A percentile compares a stretch with the other conserved stretches of the same genome.
These are phyloP conservation scores for Fomitopsis palustris DNA, from an alignment of 1,284 basidiomycete genomes.

Conservation along the genomic window DNA sequence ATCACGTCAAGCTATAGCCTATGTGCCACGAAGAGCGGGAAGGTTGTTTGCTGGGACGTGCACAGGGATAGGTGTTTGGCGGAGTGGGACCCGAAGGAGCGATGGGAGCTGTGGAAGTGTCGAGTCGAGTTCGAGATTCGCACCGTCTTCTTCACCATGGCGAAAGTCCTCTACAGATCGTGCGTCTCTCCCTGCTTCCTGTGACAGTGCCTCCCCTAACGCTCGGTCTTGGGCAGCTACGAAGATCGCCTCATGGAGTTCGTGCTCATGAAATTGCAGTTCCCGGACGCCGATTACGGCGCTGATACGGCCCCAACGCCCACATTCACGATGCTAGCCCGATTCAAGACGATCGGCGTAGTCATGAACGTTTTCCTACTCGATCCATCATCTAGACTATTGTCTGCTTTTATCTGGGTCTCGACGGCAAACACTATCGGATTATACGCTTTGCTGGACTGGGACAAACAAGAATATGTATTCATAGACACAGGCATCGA, in stretches of 20 bases:
- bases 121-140: constrained; percentile 68
- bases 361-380: constrained; percentile 78
- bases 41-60: constrained; percentile 76
- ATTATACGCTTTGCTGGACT: constrained; percentile 63
- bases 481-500: constrained; percentile 70
- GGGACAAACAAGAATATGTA: constrained; percentile 59
- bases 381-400: constrained; percentile 55
- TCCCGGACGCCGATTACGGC: constrained; percentile 19
- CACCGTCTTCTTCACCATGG: constrained; percentile 73
- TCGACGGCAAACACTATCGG: constrained; percentile 45
- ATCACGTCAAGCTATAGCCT: constrained; percentile 71
- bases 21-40: constrained; percentile 68
- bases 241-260: constrained; percentile 33
- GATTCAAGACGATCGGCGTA: constrained; percentile 60
- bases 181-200: constrained; percentile 30
- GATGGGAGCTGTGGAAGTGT: constrained; percentile 76
- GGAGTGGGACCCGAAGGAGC: constrained; percentile 60
- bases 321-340: constrained; percentile 50
- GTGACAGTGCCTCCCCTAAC: background rate
- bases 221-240: constrained; percentile 11
- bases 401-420: constrained; percentile 68
- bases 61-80: constrained; percentile 53
- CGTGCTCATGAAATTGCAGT: constrained; percentile 32
- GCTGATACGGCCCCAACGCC: constrained; percentile 9
- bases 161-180: constrained; percentile 51